Evolutionary conservation across 2,329 filamentous ascomycete genomes (phyloP).

Genomic region (Exophiala sp.): DNA sequence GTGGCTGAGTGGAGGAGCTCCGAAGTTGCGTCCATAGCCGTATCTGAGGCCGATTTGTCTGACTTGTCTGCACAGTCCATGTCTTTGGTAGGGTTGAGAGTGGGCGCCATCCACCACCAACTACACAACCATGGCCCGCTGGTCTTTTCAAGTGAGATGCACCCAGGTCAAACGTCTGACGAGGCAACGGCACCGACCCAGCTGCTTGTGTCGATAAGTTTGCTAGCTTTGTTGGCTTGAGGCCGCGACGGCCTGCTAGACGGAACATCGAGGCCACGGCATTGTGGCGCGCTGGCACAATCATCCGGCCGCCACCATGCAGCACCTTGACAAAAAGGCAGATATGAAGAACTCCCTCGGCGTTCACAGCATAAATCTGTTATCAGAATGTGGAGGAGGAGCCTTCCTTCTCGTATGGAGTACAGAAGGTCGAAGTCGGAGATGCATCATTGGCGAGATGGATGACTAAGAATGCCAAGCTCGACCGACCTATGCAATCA

Average conservation of each 20-base stretch:
- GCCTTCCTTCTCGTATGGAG: too few species aligned
- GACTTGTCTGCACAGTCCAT: not conserved
- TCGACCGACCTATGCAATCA: conserved; percentile 7
- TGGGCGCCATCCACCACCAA: not conserved
- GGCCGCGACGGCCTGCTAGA: conserved; percentile 1
- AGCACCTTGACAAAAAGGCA: not conserved
- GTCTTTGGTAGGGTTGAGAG: not conserved
- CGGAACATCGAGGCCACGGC: conserved; percentile 1
- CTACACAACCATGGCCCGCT: too few species aligned
- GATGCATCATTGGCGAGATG: too few species aligned
- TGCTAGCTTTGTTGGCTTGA: not conserved
- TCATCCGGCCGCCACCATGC: conserved; percentile 4
- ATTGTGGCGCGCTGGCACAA: conserved; percentile 7
- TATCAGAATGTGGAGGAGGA: too few species aligned
- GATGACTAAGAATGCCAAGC: not conserved
- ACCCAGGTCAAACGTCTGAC: not conserved
- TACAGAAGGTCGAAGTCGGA: too few species aligned
- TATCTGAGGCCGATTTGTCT: not conserved
- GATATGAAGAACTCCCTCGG: not conserved
- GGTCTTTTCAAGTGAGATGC: not conserved
- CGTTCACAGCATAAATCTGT: too few species aligned
- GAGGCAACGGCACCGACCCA: not conserved
- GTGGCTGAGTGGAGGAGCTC: not conserved
- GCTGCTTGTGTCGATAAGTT: not conserved
- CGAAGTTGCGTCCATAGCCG: not conserved